Conservation (phyloP, 225 moss, liverwort and hornwort species). For the Polytrichum commune region DNA sequence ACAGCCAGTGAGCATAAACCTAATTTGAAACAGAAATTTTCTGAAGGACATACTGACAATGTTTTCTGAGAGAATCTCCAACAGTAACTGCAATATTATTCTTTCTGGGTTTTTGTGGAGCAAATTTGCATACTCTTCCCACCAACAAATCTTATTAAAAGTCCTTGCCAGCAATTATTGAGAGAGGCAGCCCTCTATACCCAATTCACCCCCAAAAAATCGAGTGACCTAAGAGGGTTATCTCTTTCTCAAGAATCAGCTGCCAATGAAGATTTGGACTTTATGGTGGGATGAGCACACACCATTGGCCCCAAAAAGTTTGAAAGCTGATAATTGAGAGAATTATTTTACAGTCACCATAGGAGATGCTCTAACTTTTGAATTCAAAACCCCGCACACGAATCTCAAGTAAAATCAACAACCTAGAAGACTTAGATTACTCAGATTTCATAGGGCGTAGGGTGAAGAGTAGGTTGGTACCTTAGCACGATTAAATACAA, state of each 20-base stretch:
- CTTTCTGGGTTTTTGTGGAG: neutral
- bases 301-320: too few species aligned
- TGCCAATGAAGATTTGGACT: too few species aligned
- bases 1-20: constrained; percentile 4
- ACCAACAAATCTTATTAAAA: too few species aligned
- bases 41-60: neutral
- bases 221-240: too few species aligned
- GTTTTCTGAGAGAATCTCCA: neutral
- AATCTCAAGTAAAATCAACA: neutral
- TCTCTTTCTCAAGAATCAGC: too few species aligned
- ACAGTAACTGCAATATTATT: neutral
- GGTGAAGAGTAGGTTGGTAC: constrained; percentile 19
- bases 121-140: neutral
- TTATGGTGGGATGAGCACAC: too few species aligned
- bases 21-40: neutral
- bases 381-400: neutral
- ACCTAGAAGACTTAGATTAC: neutral
- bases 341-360: too few species aligned
- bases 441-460: neutral
- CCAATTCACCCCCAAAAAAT: too few species aligned
- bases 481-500: constrained; percentile 54
- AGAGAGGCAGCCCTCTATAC: too few species aligned
- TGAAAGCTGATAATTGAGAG: too few species aligned
- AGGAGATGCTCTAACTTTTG: neutral
- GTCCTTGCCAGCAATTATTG: too few species aligned